Conservation (phyloP, 2,329 filamentous ascomycete genomes). For the Pseudogymnoascus sp. region DNA sequence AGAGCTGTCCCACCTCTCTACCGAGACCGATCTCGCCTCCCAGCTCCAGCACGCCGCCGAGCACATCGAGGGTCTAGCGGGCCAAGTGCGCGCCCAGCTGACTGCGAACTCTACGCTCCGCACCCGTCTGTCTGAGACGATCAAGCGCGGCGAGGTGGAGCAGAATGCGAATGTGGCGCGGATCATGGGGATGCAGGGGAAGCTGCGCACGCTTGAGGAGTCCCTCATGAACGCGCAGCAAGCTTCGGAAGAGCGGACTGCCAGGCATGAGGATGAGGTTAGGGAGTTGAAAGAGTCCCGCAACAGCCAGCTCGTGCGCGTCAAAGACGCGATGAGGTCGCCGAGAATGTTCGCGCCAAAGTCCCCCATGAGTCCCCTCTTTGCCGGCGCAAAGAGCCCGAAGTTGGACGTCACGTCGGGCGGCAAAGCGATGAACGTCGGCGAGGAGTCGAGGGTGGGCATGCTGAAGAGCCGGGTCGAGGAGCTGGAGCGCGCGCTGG, state of each 20-base stretch:
- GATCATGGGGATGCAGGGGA: constrained; percentile 76
- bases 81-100: constrained; percentile 73
- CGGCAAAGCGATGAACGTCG: constrained; percentile 54
- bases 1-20: constrained; percentile 49
- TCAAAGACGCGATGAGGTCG: constrained; percentile 48
- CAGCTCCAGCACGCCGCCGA: constrained; percentile 67
- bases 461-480: constrained; percentile 69
- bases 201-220: constrained; percentile 76
- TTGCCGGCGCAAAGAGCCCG: constrained; percentile 47
- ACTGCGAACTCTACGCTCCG: constrained; percentile 70
- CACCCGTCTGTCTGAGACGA: constrained; percentile 68
- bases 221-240: constrained; percentile 76
- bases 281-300: constrained; percentile 68
- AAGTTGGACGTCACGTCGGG: constrained; percentile 41
- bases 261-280: constrained; percentile 81
- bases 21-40: constrained; percentile 58
- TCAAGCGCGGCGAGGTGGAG: constrained; percentile 75
- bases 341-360: constrained; percentile 49
- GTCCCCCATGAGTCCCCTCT: constrained; percentile 56
- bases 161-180: constrained; percentile 72
- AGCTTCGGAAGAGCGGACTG: constrained; percentile 75
- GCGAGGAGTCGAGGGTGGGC: constrained; percentile 67
- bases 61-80: constrained; percentile 72
- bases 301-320: constrained; percentile 67
- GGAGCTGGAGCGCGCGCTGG: constrained; percentile 76